These are phyloP conservation scores for Symbiodinium natans DNA, from an alignment of 73 alveolate species.

Conservation along the genomic window DNA sequence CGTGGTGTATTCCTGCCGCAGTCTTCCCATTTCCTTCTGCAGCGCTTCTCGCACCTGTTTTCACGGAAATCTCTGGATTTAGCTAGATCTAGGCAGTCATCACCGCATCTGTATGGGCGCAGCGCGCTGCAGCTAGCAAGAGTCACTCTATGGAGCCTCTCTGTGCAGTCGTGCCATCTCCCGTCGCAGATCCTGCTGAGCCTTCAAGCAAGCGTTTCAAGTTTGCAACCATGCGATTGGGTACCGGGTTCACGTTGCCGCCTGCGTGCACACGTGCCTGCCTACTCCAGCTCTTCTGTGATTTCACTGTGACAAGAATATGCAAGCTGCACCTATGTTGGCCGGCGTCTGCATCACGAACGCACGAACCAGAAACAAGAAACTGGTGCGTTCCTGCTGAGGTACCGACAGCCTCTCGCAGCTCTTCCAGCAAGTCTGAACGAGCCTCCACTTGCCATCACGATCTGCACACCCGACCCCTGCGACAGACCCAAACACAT, in stretches of 20 bases:
- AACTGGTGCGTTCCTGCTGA: too few species aligned
- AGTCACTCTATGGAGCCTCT: not conserved
- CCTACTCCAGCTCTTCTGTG: not conserved
- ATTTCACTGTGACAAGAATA: not conserved
- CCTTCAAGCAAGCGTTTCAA: not conserved
- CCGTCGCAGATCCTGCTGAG: not conserved
- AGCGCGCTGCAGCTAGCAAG: too few species aligned
- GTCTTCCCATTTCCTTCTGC: slow-evolving; percentile 2
- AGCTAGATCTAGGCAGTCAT: too few species aligned
- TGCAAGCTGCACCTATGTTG: too few species aligned
- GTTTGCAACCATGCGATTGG: not conserved
- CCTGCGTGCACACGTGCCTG: not conserved
- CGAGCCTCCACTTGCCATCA: too few species aligned
- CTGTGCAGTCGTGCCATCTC: slow-evolving; percentile 37
- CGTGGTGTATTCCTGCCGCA: slow-evolving; percentile 39
- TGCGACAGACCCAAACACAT: not conserved
- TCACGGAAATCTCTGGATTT: not conserved
- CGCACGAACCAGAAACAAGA: too few species aligned
- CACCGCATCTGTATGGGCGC: too few species aligned
- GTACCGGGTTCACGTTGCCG: not conserved
- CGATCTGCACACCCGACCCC: not conserved
- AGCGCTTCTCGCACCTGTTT: slow-evolving; percentile 32
- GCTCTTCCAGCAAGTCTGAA: not conserved
- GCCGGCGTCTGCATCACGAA: too few species aligned
- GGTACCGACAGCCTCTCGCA: not conserved